Percentiles rank a stretch among this genome's conserved stretches.
Conservation (phyloP, 2,329 filamentous ascomycete species). For the Penicillium brevicompactum region DNA sequence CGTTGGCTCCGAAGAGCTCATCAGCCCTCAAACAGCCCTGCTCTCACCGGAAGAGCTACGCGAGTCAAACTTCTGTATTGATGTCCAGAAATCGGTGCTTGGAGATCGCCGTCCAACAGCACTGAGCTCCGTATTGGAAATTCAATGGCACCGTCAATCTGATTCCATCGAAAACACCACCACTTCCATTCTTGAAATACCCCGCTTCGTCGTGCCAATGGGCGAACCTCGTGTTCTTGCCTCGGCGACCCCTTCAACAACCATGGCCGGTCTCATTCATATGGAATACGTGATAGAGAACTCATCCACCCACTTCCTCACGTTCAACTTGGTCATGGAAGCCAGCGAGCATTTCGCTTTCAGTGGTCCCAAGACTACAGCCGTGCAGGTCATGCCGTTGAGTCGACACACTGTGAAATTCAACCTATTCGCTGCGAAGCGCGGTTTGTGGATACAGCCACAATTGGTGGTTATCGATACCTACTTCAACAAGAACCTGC, state of each 20-base stretch:
- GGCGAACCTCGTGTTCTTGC: slow-evolving; percentile 83
- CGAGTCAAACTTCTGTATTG: slow-evolving; percentile 71
- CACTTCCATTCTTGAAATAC: slow-evolving; percentile 72
- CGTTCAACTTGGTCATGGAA: slow-evolving; percentile 90
- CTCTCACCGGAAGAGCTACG: slow-evolving; percentile 70
- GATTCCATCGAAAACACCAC: slow-evolving; percentile 49
- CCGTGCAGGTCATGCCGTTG: slow-evolving; percentile 78
- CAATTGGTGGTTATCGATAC: slow-evolving; percentile 78
- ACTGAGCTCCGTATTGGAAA: slow-evolving; percentile 72
- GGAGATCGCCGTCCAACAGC: slow-evolving; percentile 79
- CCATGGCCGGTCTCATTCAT: slow-evolving; percentile 42
- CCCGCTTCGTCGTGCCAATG: slow-evolving; percentile 76
- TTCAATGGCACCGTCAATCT: slow-evolving; percentile 71
- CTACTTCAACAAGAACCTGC: slow-evolving; percentile 89
- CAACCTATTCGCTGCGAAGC: slow-evolving; percentile 67
- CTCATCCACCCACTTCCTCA: slow-evolving; percentile 89
- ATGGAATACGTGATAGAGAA: slow-evolving; percentile 81
- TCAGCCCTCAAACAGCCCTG: slow-evolving; percentile 33
- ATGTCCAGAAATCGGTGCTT: slow-evolving; percentile 73
- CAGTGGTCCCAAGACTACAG: slow-evolving; percentile 79
- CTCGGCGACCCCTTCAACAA: slow-evolving; percentile 42
- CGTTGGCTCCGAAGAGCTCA: slow-evolving; percentile 36
- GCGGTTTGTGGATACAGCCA: slow-evolving; percentile 70
- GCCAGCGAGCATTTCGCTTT: slow-evolving; percentile 91
- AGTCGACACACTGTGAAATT: slow-evolving; percentile 75